Base-by-base conservation (phyloP, 1,284 basidiomycete species). In the Rhodotorula glutinis region DNA sequence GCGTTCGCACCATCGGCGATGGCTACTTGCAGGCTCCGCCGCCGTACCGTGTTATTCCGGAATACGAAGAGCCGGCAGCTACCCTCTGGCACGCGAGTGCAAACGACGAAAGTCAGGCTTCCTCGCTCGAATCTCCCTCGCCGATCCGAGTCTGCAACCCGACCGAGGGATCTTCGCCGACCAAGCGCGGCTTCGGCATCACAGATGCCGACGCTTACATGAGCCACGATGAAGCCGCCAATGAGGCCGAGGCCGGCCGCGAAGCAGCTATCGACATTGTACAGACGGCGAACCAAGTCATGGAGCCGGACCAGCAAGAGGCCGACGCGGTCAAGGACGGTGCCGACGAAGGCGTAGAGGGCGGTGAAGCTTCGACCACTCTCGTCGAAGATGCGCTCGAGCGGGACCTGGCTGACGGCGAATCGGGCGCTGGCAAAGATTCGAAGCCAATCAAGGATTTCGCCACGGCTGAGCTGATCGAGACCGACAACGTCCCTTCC, bases 131-230 rank as follows among this genome's bases (percentile, higher is more conserved):
- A 5, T 38, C 33, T 38, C 33, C 33, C 33, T 38, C 33, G 33
- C 33, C 33, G 33, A 11, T 38, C 7, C 33, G 33, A 5, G 33
- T 38, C 7, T 11, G 33, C 33, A 11, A 38, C 33, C 33, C 5
- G 33, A 38, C 33, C 11, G 33, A 38, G 7, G 33, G 11, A 38
- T 38, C 33, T 38, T 38, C 33, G 33, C 33, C 33, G 33, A 11
- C 33, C 33, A 38, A 38, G 33, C 33, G 33, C 33, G 62, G 62
- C 13, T 67, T 57, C 40, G 66, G 66, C 8, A 58, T 67, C 13
- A 51, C 66, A 9, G 58, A 63, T 9, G 62, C 57, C 2, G 66
- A 67, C 33, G 43, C 60, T 17, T 59, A 57, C 55, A 38, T 16
- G 17, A 53, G 25, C 33, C 38, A 33, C 25, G 57, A 59, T 2